Conservation (phyloP, 345 rosid species). For the Draba incana region DNA sequence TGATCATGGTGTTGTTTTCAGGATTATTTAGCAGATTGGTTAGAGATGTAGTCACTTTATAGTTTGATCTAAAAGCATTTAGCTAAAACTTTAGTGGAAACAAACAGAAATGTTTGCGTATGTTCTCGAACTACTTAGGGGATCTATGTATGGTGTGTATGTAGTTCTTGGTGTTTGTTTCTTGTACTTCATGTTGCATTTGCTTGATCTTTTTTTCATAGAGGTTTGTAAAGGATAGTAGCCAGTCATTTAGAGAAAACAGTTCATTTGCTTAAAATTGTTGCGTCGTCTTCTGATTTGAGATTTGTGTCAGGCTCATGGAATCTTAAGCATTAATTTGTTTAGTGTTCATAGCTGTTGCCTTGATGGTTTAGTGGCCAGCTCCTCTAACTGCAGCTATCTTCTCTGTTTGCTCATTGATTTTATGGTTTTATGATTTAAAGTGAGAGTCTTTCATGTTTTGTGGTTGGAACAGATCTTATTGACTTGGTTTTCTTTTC, state of each 20-base stretch:
- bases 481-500: not conserved
- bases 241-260: not conserved
- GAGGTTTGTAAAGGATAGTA: slow-evolving; percentile 10
- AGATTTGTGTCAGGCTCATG: not conserved
- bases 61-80: slow-evolving; percentile 2
- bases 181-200: slow-evolving; percentile 13
- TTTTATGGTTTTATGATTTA: not conserved
- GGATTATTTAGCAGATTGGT: slow-evolving; percentile 1
- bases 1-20: slow-evolving; percentile 4
- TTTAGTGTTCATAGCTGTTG: slow-evolving; percentile 1
- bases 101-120: not conserved
- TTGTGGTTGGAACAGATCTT: not conserved
- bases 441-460: slow-evolving; percentile 6
- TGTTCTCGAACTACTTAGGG: not conserved
- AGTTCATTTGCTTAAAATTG: not conserved
- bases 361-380: not conserved
- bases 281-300: slow-evolving; percentile 12
- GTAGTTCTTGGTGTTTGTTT: not conserved
- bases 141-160: not conserved
- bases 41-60: not conserved
- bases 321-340: not conserved
- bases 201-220: slow-evolving; percentile 11
- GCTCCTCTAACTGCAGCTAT: not conserved
- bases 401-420: not conserved
- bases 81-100: not conserved